phyloP scores from a whole-genome alignment of 1,284 basidiomycete genomes.

The Wolfiporia cocos region DNA sequence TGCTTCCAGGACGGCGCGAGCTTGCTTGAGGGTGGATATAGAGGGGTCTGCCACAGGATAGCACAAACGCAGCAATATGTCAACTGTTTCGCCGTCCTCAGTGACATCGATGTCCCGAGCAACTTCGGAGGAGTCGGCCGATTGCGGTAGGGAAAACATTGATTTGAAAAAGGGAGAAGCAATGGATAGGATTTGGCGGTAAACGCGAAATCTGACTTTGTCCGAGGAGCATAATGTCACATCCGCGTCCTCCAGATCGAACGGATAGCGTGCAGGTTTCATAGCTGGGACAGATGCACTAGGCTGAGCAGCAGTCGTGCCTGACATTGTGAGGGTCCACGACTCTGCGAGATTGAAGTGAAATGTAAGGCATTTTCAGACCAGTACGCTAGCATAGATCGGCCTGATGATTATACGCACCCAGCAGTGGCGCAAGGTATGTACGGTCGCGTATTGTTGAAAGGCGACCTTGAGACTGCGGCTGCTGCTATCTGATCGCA shows the following conservation, averaged over 20 bases:
- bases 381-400: too few species aligned
- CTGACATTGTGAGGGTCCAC: too few species aligned
- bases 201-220: slow-evolving; percentile 12
- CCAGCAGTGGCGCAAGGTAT: too few species aligned
- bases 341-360: too few species aligned
- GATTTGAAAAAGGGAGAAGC: slow-evolving; percentile 13
- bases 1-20: slow-evolving; percentile 6
- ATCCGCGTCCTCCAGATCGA: slow-evolving; percentile 13
- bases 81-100: slow-evolving; percentile 12
- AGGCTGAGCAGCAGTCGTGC: too few species aligned
- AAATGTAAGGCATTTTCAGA: too few species aligned
- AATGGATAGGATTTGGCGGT: slow-evolving; percentile 9
- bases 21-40: background rate
- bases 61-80: slow-evolving; percentile 10
- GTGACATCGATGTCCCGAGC: slow-evolving; percentile 7
- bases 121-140: background rate
- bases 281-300: too few species aligned
- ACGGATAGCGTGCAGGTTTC: too few species aligned
- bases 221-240: slow-evolving; percentile 11
- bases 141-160: slow-evolving; percentile 16
- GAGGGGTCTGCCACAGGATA: slow-evolving; percentile 11
- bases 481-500: too few species aligned
- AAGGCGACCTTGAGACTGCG: too few species aligned
- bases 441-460: too few species aligned
- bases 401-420: too few species aligned